Evolutionary conservation across 257 asterid genomes (phyloP).

Genomic region (Nyctanthes arbortristis): DNA sequence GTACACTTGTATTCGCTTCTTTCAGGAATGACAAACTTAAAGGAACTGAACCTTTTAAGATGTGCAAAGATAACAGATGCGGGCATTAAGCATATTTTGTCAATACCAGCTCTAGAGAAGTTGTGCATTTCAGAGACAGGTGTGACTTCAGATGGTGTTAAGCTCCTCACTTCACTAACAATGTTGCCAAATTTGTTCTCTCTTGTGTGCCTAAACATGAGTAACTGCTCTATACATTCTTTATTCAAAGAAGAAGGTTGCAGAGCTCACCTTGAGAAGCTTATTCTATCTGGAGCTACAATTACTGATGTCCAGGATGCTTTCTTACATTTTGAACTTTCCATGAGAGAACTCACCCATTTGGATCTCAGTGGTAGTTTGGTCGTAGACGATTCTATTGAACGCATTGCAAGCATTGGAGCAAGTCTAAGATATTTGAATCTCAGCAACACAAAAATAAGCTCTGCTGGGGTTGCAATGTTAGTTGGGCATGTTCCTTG

Average conservation of each 20-base stretch:
- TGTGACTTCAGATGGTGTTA: slow-evolving; percentile 69
- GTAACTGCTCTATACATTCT: slow-evolving; percentile 73
- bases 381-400: slow-evolving; percentile 52
- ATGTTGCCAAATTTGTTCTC: slow-evolving; percentile 60
- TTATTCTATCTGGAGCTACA: slow-evolving; percentile 65
- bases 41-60: slow-evolving; percentile 79
- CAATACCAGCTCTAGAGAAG: slow-evolving; percentile 67
- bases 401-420: slow-evolving; percentile 55
- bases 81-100: slow-evolving; percentile 70
- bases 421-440: slow-evolving; percentile 57
- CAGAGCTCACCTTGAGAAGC: slow-evolving; percentile 51
- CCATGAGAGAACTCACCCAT: slow-evolving; percentile 56
- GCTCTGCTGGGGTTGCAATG: slow-evolving; percentile 62
- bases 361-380: slow-evolving; percentile 66
- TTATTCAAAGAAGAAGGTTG: slow-evolving; percentile 51
- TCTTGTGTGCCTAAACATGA: slow-evolving; percentile 72
- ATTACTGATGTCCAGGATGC: slow-evolving; percentile 45
- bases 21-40: slow-evolving; percentile 72
- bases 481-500: slow-evolving; percentile 74
- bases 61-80: slow-evolving; percentile 79
- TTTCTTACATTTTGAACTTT: slow-evolving; percentile 50
- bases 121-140: slow-evolving; percentile 83
- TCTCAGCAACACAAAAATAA: slow-evolving; percentile 68
- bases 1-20: slow-evolving; percentile 17
- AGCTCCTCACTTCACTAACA: slow-evolving; percentile 60